Evolutionary conservation across 208 protist genomes (phyloP).

Genomic region (Wallacemonas collosoma): DNA sequence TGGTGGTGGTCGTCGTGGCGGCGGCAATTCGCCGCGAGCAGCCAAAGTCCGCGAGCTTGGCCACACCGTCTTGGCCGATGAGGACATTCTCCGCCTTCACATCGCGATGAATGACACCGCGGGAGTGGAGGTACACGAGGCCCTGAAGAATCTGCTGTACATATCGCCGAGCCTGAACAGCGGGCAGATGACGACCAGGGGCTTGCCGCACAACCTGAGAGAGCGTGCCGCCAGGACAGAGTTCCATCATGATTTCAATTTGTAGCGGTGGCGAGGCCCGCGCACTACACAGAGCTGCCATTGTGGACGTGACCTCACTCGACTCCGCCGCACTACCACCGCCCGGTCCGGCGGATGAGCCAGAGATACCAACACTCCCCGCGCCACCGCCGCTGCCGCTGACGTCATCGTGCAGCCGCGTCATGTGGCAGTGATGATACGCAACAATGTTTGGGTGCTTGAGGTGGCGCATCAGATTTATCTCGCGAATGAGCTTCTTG

Average conservation of each 20-base stretch:
- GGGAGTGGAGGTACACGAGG: conserved; percentile 77
- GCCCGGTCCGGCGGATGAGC: background rate
- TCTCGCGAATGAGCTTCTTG: conserved; percentile 56
- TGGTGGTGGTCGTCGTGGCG: conserved; percentile 25
- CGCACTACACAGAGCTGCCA: background rate
- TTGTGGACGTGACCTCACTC: conserved; percentile 14
- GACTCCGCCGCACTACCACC: background rate
- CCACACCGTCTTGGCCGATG: conserved; percentile 65
- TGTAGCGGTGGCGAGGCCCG: conserved; percentile 32
- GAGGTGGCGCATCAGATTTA: conserved; percentile 82
- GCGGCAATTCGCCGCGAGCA: conserved; percentile 84
- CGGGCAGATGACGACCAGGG: conserved; percentile 51
- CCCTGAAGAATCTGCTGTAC: conserved; percentile 79
- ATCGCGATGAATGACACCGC: conserved; percentile 84
- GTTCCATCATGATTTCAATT: conserved; percentile 89
- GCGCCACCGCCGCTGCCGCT: conserved; percentile 16
- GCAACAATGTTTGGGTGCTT: conserved; percentile 85
- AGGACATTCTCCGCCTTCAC: conserved; percentile 91
- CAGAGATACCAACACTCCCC: background rate
- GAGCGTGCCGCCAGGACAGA: conserved; percentile 70
- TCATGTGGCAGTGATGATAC: conserved; percentile 81
- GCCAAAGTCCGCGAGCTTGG: conserved; percentile 95
- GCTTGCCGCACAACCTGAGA: conserved; percentile 48
- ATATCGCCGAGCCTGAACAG: conserved; percentile 49
- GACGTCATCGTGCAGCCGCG: conserved; percentile 35